Base-by-base conservation (phyloP, 768 basidiomycete genomes). In the Inosperma sp. region DNA sequence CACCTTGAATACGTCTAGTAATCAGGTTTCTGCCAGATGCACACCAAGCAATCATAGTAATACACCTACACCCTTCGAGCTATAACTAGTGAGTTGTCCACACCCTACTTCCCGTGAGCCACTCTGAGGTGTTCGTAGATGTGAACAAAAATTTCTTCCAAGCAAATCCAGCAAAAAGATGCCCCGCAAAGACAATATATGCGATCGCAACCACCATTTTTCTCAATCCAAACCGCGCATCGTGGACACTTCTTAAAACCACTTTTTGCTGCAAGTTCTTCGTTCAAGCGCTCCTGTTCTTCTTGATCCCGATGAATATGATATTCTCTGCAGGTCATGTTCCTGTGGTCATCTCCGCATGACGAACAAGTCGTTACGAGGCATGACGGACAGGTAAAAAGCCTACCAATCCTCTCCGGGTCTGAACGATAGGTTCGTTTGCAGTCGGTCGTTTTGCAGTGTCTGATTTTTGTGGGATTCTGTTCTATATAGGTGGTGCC, bases 391-490 rank as follows among this genome's bases (percentile, higher is more conserved):
- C 81, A 82, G 19, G 78, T 70, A 7, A 65, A 59, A 56, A n/a
- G n/a, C n/a, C 78, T 59, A 37, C 59, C 50, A 25, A 61, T 51
- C 31, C 46, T 29, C 10, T 30, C 50, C 12, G 56, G 37, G 22
- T 63, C 60, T 41, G 58, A 59, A 47, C 73, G 68, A 64, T 89
- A 89, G 2, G 86, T 76, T 56, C 85, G 82, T 3, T 67, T 70
- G 61, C 87, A 89, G 59, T 86, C 85, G 0, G 87, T 81, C 0
- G 84, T 86, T 3, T 78, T 81, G 67, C 87, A 89, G 54, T 83
- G 81, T 48, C 75, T 74, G 60, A 81, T 81, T 41, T 81, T 78
- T 29, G 71, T 67, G 0, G 81, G 72, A 41, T 79, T 78, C 31
- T 73, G 65, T 39, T 81, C 77, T 30, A 86, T 65, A 60, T 87